Percentiles rank a stretch among this genome's conserved stretches.
These are phyloP conservation scores for Thelonectria rubi DNA, from an alignment of 2,329 filamentous ascomycete species.

Conservation along the genomic window DNA sequence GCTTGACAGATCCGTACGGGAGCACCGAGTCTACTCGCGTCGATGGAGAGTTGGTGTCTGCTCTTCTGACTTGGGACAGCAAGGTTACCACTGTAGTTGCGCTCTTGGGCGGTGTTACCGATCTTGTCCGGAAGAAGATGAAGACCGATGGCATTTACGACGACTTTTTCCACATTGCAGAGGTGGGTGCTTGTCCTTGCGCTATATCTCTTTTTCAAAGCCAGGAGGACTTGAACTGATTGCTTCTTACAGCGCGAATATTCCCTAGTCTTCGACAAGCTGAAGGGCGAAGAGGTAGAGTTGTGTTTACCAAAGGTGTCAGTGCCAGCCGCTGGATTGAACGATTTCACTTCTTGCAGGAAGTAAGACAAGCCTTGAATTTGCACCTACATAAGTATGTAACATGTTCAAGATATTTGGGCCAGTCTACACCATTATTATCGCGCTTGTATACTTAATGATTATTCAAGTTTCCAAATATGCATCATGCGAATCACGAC, in stretches of 20 bases:
- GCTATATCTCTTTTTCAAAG: neutral
- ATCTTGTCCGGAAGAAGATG: constrained; percentile 51
- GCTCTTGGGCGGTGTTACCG: constrained; percentile 50
- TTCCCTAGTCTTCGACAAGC: constrained; percentile 39
- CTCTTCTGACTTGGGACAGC: constrained; percentile 55
- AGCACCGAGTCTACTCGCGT: constrained; percentile 53
- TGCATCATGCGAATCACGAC: neutral
- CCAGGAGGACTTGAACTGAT: neutral
- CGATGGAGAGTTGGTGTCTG: constrained; percentile 51
- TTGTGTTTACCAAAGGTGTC: constrained; percentile 41
- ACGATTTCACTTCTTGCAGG: constrained; percentile 38
- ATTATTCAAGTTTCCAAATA: no score
- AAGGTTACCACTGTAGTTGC: constrained; percentile 53
- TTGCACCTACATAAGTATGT: neutral
- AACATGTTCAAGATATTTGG: neutral
- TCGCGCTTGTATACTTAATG: no score
- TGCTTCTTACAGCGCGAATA: constrained; percentile 40
- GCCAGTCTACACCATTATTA: no score
- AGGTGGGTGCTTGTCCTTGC: constrained; percentile 28
- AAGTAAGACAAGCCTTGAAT: neutral
- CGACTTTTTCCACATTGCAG: constrained; percentile 47
- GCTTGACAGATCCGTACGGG: constrained; percentile 47
- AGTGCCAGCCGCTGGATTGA: constrained; percentile 39
- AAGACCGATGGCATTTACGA: constrained; percentile 49
- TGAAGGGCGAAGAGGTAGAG: constrained; percentile 44